Evolutionary conservation across 306 rosid genomes (phyloP).

Genomic region (Ziziphus jujuba): DNA sequence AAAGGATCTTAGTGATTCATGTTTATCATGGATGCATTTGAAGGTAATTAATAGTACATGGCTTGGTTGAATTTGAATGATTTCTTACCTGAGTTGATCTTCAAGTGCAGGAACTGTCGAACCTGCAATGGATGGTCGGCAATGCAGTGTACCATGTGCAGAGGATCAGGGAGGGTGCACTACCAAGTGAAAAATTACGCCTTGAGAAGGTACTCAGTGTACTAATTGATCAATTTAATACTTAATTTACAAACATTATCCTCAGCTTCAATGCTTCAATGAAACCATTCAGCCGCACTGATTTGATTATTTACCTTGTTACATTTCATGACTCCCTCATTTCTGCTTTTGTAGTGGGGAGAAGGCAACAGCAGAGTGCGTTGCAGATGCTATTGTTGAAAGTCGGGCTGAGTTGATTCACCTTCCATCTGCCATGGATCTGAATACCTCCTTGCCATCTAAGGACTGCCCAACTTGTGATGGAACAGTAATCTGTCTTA

Average conservation of each 20-base stretch:
- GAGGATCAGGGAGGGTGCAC: slow-evolving; percentile 86
- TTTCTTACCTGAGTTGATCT: slow-evolving; percentile 30
- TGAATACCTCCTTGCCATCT: slow-evolving; percentile 69
- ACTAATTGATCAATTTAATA: too few relatives aligned
- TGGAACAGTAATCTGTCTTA: slow-evolving; percentile 64
- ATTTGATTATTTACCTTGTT: slow-evolving; percentile 5
- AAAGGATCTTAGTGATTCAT: slow-evolving; percentile 3
- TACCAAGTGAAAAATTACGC: slow-evolving; percentile 82
- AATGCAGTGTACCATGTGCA: slow-evolving; percentile 80
- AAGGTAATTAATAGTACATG: not conserved
- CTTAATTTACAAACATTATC: too few relatives aligned
- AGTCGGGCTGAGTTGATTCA: slow-evolving; percentile 88
- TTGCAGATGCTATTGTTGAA: slow-evolving; percentile 82
- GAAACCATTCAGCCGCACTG: not conserved
- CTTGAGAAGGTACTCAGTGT: slow-evolving; percentile 52
- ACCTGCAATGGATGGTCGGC: slow-evolving; percentile 98
- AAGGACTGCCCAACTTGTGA: slow-evolving; percentile 94
- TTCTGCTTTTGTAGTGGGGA: slow-evolving; percentile 68
- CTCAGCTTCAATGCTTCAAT: not conserved
- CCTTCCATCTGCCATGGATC: slow-evolving; percentile 74
- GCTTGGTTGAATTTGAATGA: slow-evolving; percentile 14
- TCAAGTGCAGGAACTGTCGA: slow-evolving; percentile 61
- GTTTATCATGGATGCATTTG: not conserved
- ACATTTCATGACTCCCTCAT: slow-evolving; percentile 18
- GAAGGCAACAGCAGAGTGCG: slow-evolving; percentile 79